Evolutionary conservation across 1,139 yeast genomes (phyloP), one percentile per base, ranked within the genome.

Genomic region (Lodderomyces metapsilosis): DNA sequence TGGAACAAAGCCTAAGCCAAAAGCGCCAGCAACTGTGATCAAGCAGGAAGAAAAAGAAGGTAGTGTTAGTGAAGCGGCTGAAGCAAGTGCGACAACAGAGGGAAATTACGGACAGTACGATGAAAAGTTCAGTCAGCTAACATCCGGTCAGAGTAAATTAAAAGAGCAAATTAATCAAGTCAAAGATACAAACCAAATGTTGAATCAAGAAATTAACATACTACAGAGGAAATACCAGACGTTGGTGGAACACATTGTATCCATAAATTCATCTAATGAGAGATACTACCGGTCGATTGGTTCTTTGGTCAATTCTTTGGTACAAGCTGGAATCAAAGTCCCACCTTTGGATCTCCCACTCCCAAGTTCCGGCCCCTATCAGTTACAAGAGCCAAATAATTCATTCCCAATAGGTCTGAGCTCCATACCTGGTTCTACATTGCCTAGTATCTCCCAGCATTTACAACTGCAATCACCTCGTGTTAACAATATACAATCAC

Each of bases 261-360:
- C 80, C 0, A 61, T 82, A 44, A 80, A 79, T 51, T 66, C 74
- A 12, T 66, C 73, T 16, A 79, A 81, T 55, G 88, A 82, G 51
- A 66, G 82, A 32, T 71, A 76, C 49, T 69, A 76, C 42, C 66
- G 71, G 34, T 74, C 83, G 36, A 68, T 84, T 52, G 71, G 70
- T 36, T 53, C 70, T 0, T 59, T 85, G 34, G 64, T 78, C 16
- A 69, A 70, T 43, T 64, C 78, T 33, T 60, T 85, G 25, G 53
- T 66, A 4, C 81, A 71, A 47, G 69, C 80, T 11, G 92, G 92
- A 1, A 76, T 84, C 36, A 78, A 84, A 45, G 48, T 84, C n/a
- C 89, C 91, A 4, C 78, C 76, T 3, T 61, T 81, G 37, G 84
- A 80, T 46, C 61, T 80, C 40, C 84, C 85, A 3, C 61, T 61